These are phyloP conservation scores for Paraphoma chrysanthemicola DNA, from an alignment of 2,329 filamentous ascomycete species.

Conservation along the genomic window DNA sequence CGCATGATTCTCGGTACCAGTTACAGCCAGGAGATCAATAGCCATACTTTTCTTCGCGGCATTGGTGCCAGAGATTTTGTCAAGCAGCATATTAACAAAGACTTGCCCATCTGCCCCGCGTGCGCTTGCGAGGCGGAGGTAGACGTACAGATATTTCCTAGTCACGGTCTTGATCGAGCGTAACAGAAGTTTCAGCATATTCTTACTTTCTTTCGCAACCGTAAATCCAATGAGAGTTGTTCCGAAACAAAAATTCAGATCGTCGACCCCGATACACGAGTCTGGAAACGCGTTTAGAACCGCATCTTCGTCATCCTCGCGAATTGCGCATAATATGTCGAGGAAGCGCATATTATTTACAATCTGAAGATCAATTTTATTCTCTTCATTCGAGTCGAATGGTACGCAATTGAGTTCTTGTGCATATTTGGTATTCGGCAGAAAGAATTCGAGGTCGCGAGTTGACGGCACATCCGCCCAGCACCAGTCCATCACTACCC, in stretches of 20 bases:
- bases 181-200: not conserved
- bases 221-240: not conserved
- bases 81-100: not conserved
- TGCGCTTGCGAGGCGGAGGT: not conserved
- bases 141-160: conserved; percentile 1
- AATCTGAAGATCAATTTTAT: not conserved
- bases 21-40: not conserved
- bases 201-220: not conserved
- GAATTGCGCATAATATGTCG: not conserved
- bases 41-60: not conserved
- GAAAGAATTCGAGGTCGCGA: not conserved
- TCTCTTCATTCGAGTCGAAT: not conserved
- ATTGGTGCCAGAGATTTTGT: not conserved
- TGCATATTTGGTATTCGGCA: not conserved
- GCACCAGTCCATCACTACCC: not conserved
- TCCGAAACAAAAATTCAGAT: conserved; percentile 12
- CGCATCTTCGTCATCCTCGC: not conserved
- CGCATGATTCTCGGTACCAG: not conserved
- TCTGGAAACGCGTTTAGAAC: not conserved
- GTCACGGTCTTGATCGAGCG: not conserved
- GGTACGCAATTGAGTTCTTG: not conserved
- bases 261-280: conserved; percentile 9
- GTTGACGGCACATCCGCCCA: not conserved
- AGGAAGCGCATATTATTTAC: conserved; percentile 2
- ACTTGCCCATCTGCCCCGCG: not conserved